phyloP scores from a whole-genome alignment of 2,329 filamentous ascomycete species.

The Ceratocystis huliohia region DNA sequence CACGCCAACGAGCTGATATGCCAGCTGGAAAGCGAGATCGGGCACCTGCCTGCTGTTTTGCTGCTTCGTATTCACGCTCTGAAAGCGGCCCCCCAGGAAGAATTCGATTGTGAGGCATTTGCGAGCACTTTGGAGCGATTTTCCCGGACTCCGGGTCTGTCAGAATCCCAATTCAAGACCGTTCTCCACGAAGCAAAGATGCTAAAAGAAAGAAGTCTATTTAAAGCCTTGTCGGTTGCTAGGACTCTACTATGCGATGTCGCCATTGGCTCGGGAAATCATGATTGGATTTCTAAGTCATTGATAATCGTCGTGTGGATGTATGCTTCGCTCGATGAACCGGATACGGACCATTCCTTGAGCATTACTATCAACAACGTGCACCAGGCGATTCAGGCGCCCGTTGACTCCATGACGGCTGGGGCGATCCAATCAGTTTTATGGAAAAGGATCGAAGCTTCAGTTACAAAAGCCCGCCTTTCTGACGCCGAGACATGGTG shows the following conservation, averaged over 20 bases:
- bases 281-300: conserved; percentile 54
- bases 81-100: conserved; percentile 34
- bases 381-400: conserved; percentile 32
- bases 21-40: conserved; percentile 49
- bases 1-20: conserved; percentile 46
- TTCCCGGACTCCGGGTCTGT: conserved; percentile 46
- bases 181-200: conserved; percentile 56
- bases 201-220: conserved; percentile 43
- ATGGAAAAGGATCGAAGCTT: conserved; percentile 64
- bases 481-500: conserved; percentile 57
- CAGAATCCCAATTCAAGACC: conserved; percentile 50
- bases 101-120: conserved; percentile 39
- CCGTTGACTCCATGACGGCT: conserved; percentile 48
- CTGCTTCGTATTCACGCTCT: conserved; percentile 58
- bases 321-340: conserved; percentile 32
- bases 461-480: conserved; percentile 40
- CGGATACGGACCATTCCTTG: conserved; percentile 16
- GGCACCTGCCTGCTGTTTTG: conserved; percentile 51
- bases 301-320: conserved; percentile 59
- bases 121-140: conserved; percentile 46
- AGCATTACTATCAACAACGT: conserved; percentile 28
- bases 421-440: conserved; percentile 60
- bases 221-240: conserved; percentile 39
- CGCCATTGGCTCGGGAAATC: conserved; percentile 37
- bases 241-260: conserved; percentile 51